Conservation (phyloP, 495 filamentous ascomycete species). For the Chaetomium cochliodes region DNA sequence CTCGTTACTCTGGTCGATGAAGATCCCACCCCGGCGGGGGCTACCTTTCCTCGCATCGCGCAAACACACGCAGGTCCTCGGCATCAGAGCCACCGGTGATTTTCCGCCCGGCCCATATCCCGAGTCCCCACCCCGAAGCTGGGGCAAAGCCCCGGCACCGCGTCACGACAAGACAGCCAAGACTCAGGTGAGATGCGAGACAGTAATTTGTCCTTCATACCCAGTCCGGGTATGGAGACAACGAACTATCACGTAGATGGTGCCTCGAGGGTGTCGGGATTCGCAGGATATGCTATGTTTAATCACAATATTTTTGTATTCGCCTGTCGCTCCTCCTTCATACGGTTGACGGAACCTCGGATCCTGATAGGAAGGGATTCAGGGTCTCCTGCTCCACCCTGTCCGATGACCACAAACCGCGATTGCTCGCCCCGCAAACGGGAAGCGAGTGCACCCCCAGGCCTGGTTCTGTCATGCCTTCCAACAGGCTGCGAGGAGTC, state of each 20-base stretch:
- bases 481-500: neutral
- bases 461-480: neutral
- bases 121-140: neutral
- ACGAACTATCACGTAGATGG: too few species aligned
- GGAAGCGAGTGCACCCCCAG: neutral
- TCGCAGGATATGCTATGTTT: too few species aligned
- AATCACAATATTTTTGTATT: too few species aligned
- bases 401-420: neutral
- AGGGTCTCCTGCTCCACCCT: slow-evolving; percentile 4
- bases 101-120: neutral
- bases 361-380: neutral
- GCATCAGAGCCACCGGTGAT: neutral
- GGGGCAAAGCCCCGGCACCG: neutral
- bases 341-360: too few species aligned
- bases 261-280: too few species aligned
- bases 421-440: neutral
- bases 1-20: neutral
- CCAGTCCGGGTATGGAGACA: too few species aligned
- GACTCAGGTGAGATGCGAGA: neutral
- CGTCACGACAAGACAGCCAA: neutral
- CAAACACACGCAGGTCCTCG: neutral
- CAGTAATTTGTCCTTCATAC: too few species aligned
- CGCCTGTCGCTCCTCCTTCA: too few species aligned
- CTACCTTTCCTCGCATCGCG: slow-evolving; percentile 1
- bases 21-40: neutral